phyloP scores from a whole-genome alignment of 1,284 basidiomycete genomes.

The Ceratobasidium sp. region DNA sequence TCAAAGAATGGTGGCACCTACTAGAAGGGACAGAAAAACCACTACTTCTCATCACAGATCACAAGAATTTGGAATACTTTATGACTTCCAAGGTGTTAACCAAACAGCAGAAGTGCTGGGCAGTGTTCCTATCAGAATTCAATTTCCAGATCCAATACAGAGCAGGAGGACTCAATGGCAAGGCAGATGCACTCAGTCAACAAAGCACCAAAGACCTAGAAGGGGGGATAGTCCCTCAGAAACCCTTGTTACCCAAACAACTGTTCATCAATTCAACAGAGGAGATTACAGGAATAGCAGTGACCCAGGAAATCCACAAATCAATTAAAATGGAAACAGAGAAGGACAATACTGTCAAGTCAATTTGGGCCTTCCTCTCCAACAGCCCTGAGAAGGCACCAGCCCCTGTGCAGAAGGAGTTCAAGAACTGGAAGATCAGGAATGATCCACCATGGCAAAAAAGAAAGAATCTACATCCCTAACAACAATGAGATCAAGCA shows the following conservation, averaged over 20 bases:
- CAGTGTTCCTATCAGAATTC: no score
- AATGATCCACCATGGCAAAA: background rate
- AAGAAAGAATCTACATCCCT: background rate
- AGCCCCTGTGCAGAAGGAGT: no score
- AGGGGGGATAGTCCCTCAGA: slow-evolving; percentile 38
- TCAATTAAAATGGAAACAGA: background rate
- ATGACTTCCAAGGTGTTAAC: no score
- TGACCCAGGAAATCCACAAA: background rate
- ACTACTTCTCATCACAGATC: slow-evolving; percentile 52
- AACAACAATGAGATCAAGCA: no score
- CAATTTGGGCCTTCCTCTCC: background rate
- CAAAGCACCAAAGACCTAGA: slow-evolving; percentile 44
- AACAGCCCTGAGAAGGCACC: background rate
- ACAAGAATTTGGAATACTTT: no score
- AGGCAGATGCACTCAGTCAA: no score
- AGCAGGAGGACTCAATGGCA: no score
- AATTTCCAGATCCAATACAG: no score
- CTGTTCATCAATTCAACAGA: background rate
- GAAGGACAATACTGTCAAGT: background rate
- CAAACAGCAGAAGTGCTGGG: no score
- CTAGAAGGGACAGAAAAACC: slow-evolving; percentile 45
- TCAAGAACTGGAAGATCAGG: background rate
- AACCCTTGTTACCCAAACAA: slow-evolving; percentile 15
- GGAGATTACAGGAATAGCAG: background rate
- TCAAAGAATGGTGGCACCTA: slow-evolving; percentile 54